phyloP scores from a whole-genome alignment of 257 asterid species.

The Buddleja alternifolia region DNA sequence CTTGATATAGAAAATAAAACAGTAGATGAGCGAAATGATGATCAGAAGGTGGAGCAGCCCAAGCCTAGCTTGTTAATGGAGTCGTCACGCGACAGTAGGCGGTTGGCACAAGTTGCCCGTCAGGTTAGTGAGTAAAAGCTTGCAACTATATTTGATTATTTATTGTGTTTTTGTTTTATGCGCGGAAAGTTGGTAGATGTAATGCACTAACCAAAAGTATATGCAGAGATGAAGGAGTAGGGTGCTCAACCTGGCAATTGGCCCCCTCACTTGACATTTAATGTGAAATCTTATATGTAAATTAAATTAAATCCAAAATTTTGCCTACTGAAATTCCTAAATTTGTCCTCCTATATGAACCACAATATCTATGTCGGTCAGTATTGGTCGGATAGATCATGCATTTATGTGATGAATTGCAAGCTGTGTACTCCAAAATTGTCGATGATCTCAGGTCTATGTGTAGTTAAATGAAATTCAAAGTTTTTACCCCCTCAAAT shows the following conservation, averaged over 20 bases:
- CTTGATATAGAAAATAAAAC: slow-evolving; percentile 35
- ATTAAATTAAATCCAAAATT: too few relatives aligned
- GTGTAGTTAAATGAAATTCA: too few relatives aligned
- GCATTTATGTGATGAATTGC: neutral
- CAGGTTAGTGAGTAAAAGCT: slow-evolving; percentile 56
- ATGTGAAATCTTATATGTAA: too few relatives aligned
- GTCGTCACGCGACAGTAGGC: slow-evolving; percentile 58
- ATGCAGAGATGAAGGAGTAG: too few relatives aligned
- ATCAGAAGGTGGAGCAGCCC: slow-evolving; percentile 35
- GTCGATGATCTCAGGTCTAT: too few relatives aligned
- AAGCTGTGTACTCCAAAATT: too few relatives aligned
- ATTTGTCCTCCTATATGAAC: too few relatives aligned
- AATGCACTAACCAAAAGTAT: too few relatives aligned
- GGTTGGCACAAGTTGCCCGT: slow-evolving; percentile 70
- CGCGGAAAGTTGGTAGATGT: neutral
- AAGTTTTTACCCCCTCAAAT: too few relatives aligned
- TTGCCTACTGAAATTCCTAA: too few relatives aligned
- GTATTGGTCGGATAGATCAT: neutral
- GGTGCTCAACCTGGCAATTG: neutral
- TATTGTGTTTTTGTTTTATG: slow-evolving; percentile 16
- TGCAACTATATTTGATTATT: slow-evolving; percentile 6
- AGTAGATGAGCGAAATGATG: slow-evolving; percentile 31
- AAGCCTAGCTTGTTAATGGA: slow-evolving; percentile 43
- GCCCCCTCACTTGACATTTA: too few relatives aligned
- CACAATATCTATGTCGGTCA: neutral